These are phyloP conservation scores for Amaranthus tricolor DNA, from an alignment of 179 eudicot species.

Conservation along the genomic window DNA sequence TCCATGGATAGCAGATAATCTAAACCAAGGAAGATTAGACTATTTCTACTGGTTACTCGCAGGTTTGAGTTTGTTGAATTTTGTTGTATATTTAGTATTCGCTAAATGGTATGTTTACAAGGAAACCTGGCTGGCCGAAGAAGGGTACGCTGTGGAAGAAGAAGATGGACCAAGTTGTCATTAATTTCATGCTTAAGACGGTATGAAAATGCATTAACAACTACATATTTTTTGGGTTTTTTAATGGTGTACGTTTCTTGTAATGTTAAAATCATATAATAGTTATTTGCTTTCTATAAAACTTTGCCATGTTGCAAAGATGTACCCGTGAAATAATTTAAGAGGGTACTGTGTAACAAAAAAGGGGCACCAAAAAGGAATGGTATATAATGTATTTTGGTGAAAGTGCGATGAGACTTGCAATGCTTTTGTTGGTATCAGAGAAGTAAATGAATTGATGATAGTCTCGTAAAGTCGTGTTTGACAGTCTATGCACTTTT, in stretches of 20 bases:
- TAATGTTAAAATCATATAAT: not conserved
- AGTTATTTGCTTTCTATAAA: conserved; percentile 7
- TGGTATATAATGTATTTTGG: conserved; percentile 7
- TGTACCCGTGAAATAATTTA: conserved; percentile 2
- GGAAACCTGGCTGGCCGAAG: conserved; percentile 31
- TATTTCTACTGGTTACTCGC: conserved; percentile 68
- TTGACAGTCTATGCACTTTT: conserved; percentile 11
- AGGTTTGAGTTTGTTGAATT: conserved; percentile 48
- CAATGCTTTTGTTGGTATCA: conserved; percentile 10
- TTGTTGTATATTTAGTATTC: conserved; percentile 54
- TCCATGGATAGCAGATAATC: conserved; percentile 65
- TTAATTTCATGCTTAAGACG: conserved; percentile 14
- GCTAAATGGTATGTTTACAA: conserved; percentile 71
- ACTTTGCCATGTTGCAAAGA: not conserved
- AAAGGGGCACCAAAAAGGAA: conserved; percentile 5
- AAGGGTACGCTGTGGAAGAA: conserved; percentile 24
- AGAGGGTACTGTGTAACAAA: too few relatives aligned
- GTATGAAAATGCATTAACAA: not conserved
- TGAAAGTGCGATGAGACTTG: not conserved
- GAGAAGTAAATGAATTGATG: not conserved
- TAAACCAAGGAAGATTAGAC: conserved; percentile 62
- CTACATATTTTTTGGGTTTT: conserved; percentile 8
- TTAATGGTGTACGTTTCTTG: not conserved
- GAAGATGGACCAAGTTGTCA: conserved; percentile 21
- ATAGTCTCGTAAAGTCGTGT: not conserved